Evolutionary conservation across 2,329 filamentous ascomycete genomes (phyloP), one percentile per base, ranked within the genome.

Genomic region (Neocatenulostroma microsporum): DNA sequence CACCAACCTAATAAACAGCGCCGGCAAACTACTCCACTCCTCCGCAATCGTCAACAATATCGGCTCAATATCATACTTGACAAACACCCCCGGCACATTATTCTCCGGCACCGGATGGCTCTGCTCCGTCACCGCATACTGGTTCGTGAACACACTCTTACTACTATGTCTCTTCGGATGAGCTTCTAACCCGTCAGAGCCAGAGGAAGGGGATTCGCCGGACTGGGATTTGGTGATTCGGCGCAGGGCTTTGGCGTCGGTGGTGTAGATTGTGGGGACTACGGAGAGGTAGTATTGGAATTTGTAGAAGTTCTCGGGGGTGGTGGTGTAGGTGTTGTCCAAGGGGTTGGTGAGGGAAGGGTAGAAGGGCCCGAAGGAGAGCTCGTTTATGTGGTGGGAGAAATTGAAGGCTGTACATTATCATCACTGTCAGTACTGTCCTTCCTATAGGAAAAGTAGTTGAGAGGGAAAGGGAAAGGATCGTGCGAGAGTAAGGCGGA

Each of bases 51-150:
- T 80, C 36, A 98, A 70, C 60, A 91, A 68, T 51, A 98, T 88
- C 2, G 91, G 91, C 69, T 98, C 91, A 51, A 98, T 95, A 60
- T 96, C 89, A 65, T 94, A 98, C 68, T 96, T 98, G 74, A 98
- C 84, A 60, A 96, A 98, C 44, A 98, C 78, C 21, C 91, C 91
- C 0, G 91, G 91, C 1, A 95, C 76, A 40, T 69, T 66, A 44
- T 57, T 78, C 53, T 93, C 82, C 37, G 71, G 68, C 28, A 93
- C 73, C 23, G 70, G 66, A 53, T 80, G 76, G 50, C 75, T 82
- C 68, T 96, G 88, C 57, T 88, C 85, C 1, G 88, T 96, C 1
- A 94, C 91, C 42, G 89, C 91, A 67, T 98, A 98, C 63, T 98
- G 91, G 69, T 98, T 98, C 12, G 91, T 96, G 62, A 82, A 77